Percentiles rank a stretch among this genome's conserved stretches.
phyloP scores from a whole-genome alignment of 768 basidiomycete species.

The Udeniomyces megalosporus region DNA sequence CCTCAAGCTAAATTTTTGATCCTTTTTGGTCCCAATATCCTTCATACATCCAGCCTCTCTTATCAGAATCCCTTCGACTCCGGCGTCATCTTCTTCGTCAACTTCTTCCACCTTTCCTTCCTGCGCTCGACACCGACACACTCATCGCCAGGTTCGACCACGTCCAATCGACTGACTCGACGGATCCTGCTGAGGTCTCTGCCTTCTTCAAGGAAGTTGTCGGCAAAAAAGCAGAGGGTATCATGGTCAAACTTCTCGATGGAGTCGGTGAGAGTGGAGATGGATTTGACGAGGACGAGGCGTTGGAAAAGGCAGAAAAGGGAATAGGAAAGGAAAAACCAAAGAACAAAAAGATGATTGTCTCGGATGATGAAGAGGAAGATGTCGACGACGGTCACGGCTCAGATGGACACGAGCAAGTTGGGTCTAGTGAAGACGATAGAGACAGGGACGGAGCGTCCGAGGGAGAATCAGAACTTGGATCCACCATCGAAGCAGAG shows the following conservation, averaged over 20 bases:
- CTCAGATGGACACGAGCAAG: conserved; percentile 18
- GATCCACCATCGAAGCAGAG: conserved; percentile 17
- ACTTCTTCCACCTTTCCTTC: conserved; percentile 42
- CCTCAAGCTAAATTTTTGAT: not conserved
- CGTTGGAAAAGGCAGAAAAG: conserved; percentile 23
- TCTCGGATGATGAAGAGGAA: conserved; percentile 6
- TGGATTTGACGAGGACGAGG: conserved; percentile 45
- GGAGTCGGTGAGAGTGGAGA: conserved; percentile 16
- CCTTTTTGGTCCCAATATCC: not conserved
- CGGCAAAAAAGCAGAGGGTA: conserved; percentile 67
- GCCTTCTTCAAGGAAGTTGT: conserved; percentile 62
- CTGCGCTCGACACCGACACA: conserved; percentile 29
- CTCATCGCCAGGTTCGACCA: conserved; percentile 49
- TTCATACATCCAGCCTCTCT: conserved; percentile 40
- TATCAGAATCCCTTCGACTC: conserved; percentile 51
- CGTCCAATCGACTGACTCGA: conserved; percentile 43
- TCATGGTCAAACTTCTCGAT: conserved; percentile 67
- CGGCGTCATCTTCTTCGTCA: conserved; percentile 49
- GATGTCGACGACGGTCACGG: not conserved
- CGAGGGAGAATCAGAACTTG: conserved; percentile 12
- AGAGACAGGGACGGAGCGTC: too few relatives aligned
- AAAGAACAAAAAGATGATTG: conserved; percentile 18
- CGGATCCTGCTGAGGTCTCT: conserved; percentile 42
- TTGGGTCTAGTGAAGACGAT: too few relatives aligned
- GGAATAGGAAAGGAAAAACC: conserved; percentile 14